phyloP scores from a whole-genome alignment of 257 asterid genomes.

The Solanum bulbocastanum region DNA sequence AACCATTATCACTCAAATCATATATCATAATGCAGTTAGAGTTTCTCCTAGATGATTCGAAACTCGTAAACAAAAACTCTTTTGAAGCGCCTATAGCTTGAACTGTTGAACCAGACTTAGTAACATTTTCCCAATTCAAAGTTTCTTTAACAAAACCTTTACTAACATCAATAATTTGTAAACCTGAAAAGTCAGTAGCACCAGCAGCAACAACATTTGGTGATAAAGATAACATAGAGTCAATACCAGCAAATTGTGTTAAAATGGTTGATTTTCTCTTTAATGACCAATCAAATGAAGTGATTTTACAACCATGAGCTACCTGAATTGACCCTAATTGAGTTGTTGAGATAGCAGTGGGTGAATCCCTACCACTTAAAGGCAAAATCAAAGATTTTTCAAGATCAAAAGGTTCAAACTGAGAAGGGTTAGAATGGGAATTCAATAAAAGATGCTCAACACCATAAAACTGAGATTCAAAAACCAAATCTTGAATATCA shows the following conservation, averaged over 20 bases:
- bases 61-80: conserved; percentile 70
- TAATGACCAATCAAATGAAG: conserved; percentile 90
- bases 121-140: conserved; percentile 87
- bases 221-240: conserved; percentile 66
- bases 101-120: conserved; percentile 79
- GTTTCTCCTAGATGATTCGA: conserved; percentile 80
- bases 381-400: conserved; percentile 55
- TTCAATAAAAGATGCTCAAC: conserved; percentile 48
- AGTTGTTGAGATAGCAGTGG: conserved; percentile 63
- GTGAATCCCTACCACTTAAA: conserved; percentile 72
- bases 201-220: conserved; percentile 70
- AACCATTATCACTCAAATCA: conserved; percentile 31
- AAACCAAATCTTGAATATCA: conserved; percentile 71
- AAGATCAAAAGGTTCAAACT: conserved; percentile 76
- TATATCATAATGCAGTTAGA: conserved; percentile 84
- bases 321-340: conserved; percentile 69
- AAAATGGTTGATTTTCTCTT: conserved; percentile 66
- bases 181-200: conserved; percentile 84
- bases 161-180: conserved; percentile 70
- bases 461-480: conserved; percentile 74
- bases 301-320: conserved; percentile 86
- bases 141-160: conserved; percentile 54
- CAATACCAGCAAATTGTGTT: conserved; percentile 76
- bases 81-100: conserved; percentile 70
- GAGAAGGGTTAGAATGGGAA: conserved; percentile 68